Conservation (phyloP, 805 yeast species). For the Pichia nakasei region DNA sequence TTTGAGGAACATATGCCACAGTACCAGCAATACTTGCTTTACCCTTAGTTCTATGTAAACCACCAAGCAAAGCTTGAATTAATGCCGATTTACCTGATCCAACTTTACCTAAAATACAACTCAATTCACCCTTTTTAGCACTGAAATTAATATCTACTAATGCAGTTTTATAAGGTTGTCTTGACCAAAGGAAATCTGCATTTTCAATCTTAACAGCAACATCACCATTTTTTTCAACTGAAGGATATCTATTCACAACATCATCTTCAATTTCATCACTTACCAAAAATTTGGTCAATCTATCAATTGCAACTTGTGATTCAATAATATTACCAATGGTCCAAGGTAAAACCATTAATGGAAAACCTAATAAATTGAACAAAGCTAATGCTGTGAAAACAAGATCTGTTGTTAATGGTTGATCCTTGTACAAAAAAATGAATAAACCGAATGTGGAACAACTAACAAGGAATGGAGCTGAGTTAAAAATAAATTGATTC, state of each 20-base stretch:
- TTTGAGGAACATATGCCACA: conserved; percentile 56
- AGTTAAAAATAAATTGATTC: conserved; percentile 67
- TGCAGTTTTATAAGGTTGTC: conserved; percentile 57
- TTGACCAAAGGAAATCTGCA: conserved; percentile 74
- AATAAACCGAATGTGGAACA: conserved; percentile 83
- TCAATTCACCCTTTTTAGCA: conserved; percentile 44
- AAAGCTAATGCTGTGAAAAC: conserved; percentile 87
- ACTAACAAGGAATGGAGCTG: conserved; percentile 85
- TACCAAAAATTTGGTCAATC: conserved; percentile 66
- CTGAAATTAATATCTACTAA: conserved; percentile 38
- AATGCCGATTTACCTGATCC: conserved; percentile 62
- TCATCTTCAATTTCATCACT: conserved; percentile 78
- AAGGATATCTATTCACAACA: conserved; percentile 40
- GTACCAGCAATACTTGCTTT: conserved; percentile 35
- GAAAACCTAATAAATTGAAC: conserved; percentile 84
- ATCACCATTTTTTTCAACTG: conserved; percentile 51
- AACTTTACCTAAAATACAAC: conserved; percentile 58
- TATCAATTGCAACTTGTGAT: conserved; percentile 71
- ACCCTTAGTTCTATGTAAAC: conserved; percentile 27
- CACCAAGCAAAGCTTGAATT: conserved; percentile 46
- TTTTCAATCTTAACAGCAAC: conserved; percentile 51
- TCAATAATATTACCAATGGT: conserved; percentile 81
- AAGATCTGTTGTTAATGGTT: conserved; percentile 76
- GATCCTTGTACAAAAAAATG: conserved; percentile 39
- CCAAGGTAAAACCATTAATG: conserved; percentile 86